A percentile compares a stretch with the other conserved stretches of the same genome.
Conservation (phyloP, 805 yeast genomes). For the Priceomyces carsonii region DNA sequence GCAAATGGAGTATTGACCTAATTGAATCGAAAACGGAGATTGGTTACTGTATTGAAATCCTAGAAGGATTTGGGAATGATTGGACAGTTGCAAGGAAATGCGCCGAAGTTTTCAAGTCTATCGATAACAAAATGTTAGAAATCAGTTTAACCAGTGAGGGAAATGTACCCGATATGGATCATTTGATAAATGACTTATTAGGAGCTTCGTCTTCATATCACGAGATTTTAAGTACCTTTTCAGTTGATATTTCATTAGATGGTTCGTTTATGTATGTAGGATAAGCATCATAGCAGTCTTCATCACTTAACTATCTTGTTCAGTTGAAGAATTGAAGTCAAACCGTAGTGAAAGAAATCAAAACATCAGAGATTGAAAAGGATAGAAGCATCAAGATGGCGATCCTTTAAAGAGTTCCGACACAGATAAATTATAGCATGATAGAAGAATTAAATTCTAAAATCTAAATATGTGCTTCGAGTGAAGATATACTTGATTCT, state of each 20-base stretch:
- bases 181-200: slow-evolving; percentile 39
- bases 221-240: slow-evolving; percentile 46
- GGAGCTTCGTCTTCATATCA: slow-evolving; percentile 48
- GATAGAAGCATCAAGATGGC: too few relatives aligned
- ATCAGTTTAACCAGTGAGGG: slow-evolving; percentile 38
- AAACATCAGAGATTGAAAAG: too few relatives aligned
- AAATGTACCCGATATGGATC: slow-evolving; percentile 35
- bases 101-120: slow-evolving; percentile 44
- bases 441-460: too few relatives aligned
- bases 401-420: too few relatives aligned
- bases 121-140: slow-evolving; percentile 46
- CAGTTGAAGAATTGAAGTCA: too few relatives aligned
- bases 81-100: slow-evolving; percentile 50
- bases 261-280: slow-evolving; percentile 18
- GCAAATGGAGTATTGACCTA: slow-evolving; percentile 48
- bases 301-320: too few relatives aligned
- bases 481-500: too few relatives aligned
- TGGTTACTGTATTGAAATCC: slow-evolving; percentile 45
- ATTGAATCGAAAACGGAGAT: slow-evolving; percentile 48
- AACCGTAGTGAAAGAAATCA: too few relatives aligned
- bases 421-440: too few relatives aligned
- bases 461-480: too few relatives aligned
- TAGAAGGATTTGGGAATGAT: slow-evolving; percentile 45
- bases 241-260: slow-evolving; percentile 46
- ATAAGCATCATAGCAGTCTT: too few relatives aligned